Evolutionary conservation across 768 basidiomycete genomes (phyloP).

Genomic region (Cystobasidium onofrii): DNA sequence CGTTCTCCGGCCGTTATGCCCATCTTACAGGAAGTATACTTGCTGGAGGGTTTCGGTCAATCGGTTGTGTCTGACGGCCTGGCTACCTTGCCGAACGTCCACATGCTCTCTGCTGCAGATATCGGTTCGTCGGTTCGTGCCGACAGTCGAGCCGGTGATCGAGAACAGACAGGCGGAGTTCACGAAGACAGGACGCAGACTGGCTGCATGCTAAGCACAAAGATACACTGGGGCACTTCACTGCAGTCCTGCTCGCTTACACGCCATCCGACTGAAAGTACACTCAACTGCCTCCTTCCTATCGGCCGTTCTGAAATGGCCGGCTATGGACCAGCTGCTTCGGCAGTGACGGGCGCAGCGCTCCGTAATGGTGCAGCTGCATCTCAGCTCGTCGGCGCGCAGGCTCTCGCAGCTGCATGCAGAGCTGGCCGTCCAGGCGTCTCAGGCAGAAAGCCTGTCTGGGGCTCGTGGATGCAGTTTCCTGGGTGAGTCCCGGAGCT

Average conservation of each 20-base stretch:
- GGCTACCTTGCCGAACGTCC: background rate
- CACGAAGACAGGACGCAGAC: background rate
- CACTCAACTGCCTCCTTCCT: background rate
- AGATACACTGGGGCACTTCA: no score
- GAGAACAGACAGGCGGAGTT: background rate
- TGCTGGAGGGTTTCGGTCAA: no score
- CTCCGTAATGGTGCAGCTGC: background rate
- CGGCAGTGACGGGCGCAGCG: background rate
- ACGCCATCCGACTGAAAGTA: background rate
- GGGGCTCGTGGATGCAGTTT: slow-evolving; percentile 25
- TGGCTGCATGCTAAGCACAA: no score
- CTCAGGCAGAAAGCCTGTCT: slow-evolving; percentile 10
- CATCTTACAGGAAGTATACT: no score
- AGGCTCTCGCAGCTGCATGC: slow-evolving; percentile 14
- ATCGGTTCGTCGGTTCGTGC: background rate
- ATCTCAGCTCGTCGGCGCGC: slow-evolving; percentile 2
- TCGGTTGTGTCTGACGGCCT: no score
- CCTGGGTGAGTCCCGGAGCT: slow-evolving; percentile 22
- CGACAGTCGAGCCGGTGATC: background rate
- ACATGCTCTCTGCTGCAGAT: background rate
- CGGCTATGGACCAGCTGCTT: slow-evolving; percentile 19
- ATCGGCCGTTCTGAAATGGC: background rate
- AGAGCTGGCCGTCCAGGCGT: background rate
- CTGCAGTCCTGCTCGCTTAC: no score
- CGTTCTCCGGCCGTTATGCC: no score